phyloP scores from a whole-genome alignment of 2,329 filamentous ascomycete genomes.

The Neonectria sp. region DNA sequence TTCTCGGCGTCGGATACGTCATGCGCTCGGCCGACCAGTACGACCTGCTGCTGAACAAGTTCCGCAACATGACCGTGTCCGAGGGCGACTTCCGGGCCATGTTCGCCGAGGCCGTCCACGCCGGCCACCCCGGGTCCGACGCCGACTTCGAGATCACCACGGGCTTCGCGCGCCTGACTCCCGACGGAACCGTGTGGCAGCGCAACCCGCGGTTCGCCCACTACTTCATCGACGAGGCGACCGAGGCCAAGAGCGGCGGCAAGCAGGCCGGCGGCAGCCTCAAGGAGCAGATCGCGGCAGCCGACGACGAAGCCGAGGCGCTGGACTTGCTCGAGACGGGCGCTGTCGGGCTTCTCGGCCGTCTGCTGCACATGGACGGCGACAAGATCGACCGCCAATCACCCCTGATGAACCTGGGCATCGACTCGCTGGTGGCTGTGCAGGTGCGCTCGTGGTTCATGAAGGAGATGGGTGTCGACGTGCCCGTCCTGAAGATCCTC shows the following conservation, averaged over 20 bases:
- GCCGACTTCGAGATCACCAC: neutral
- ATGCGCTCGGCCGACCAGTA: slow-evolving; percentile 6
- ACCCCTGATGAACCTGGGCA: slow-evolving; percentile 1
- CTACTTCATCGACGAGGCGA: neutral
- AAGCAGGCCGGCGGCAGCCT: neutral
- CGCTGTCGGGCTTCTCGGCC: neutral
- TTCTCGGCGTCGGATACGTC: slow-evolving; percentile 2
- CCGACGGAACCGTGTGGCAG: slow-evolving; percentile 4
- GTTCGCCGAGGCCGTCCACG: slow-evolving; percentile 3
- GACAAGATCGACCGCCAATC: slow-evolving; percentile 4
- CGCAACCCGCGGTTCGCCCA: slow-evolving; percentile 1
- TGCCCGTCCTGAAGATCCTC: slow-evolving; percentile 1
- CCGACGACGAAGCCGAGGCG: slow-evolving; percentile 1
- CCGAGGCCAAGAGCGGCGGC: neutral
- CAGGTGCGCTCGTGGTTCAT: slow-evolving; percentile 7
- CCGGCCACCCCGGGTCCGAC: neutral
- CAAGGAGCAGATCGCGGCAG: neutral
- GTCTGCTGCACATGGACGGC: slow-evolving; percentile 5
- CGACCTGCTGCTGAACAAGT: slow-evolving; percentile 8
- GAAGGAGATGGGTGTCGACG: neutral
- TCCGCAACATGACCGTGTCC: slow-evolving; percentile 11
- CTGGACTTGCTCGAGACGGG: slow-evolving; percentile 2
- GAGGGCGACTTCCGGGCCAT: neutral
- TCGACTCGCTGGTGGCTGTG: slow-evolving; percentile 2
- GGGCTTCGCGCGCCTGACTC: neutral